Evolutionary conservation across 2,329 filamentous ascomycete species (phyloP), one percentile per base, ranked within the genome.

Genomic region (Colletotrichum spaethianum): DNA sequence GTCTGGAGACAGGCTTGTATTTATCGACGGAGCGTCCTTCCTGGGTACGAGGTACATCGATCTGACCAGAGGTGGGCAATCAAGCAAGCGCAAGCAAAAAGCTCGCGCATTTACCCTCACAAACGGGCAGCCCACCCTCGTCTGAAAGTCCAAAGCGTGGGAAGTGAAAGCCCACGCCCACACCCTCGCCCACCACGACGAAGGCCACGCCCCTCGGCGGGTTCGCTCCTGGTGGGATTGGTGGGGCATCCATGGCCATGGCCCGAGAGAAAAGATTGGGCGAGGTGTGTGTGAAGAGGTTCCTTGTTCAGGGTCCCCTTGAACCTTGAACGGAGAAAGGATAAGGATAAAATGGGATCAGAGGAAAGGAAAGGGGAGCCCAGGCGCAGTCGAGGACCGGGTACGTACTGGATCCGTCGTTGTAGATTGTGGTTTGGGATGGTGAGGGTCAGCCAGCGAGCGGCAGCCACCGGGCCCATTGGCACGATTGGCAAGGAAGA

Each of bases 291-390:
- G 31, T 48, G 53, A 50, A 48, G 52, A 38, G 36, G 59, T 63
- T 69, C 69, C 69, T 72, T 72, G 69, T 72, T 72, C 69, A 70
- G 69, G 69, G 65, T 64, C 69, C 59, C 68, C 65, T 56, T 56
- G 64, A 48, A 59, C 63, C 57, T 68, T 68, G 69, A 53, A 69
- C 52, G 53, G 59, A 64, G 69, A 63, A 20, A 69, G 69, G 59
- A 64, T 64, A 72, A 69, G 69, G 53, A 64, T 55, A 69, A 46
- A 53, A 59, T 63, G 50, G 68, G 50, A 71, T 55, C 57, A 44
- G 40, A 68, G 46, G 8, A 40, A 52, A 50, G 18, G n/a, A 36
- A 23, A 26, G 63, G 53, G 28, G 31, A 60, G 67, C 48, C 61
- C 44, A 62, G 55, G 53, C 62, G 44, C 53, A 38, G 33, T 53